Conservation (phyloP, 345 rosid genomes). For the Euclidium syriacum region DNA sequence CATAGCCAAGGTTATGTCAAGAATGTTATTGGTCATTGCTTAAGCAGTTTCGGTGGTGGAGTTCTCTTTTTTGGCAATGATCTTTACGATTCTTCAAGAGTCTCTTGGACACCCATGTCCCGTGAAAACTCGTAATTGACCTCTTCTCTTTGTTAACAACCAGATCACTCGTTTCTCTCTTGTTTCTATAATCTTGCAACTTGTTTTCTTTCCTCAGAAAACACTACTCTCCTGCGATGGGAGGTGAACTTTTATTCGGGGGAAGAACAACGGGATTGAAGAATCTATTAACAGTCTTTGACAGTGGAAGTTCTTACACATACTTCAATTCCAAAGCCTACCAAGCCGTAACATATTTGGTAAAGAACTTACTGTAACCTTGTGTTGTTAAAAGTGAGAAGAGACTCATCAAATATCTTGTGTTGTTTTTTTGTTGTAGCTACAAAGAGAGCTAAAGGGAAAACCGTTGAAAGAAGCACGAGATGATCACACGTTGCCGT, state of each 20-base stretch:
- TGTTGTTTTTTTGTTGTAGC: conserved; percentile 27
- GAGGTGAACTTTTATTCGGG: conserved; percentile 59
- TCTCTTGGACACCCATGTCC: conserved; percentile 79
- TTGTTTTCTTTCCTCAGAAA: conserved; percentile 40
- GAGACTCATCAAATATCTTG: not conserved
- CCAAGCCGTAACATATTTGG: conserved; percentile 43
- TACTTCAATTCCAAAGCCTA: conserved; percentile 66
- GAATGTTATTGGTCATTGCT: conserved; percentile 84
- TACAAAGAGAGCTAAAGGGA: conserved; percentile 45
- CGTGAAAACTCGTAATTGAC: conserved; percentile 42
- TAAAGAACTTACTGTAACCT: conserved; percentile 35
- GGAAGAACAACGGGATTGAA: conserved; percentile 58
- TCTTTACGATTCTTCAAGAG: conserved; percentile 58
- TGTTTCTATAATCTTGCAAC: not conserved
- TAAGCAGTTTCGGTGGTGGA: conserved; percentile 82
- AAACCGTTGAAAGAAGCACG: conserved; percentile 53
- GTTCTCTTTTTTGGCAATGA: conserved; percentile 80
- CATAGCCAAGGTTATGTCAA: conserved; percentile 51
- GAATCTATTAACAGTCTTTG: conserved; percentile 51
- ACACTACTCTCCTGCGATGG: conserved; percentile 73
- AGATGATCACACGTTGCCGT: conserved; percentile 66
- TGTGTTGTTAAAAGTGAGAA: not conserved
- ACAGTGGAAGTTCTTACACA: conserved; percentile 95
- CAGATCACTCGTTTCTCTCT: not conserved
- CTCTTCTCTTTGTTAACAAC: not conserved